Conservation (phyloP, 768 basidiomycete genomes). For the Hypholoma sublateritium region DNA sequence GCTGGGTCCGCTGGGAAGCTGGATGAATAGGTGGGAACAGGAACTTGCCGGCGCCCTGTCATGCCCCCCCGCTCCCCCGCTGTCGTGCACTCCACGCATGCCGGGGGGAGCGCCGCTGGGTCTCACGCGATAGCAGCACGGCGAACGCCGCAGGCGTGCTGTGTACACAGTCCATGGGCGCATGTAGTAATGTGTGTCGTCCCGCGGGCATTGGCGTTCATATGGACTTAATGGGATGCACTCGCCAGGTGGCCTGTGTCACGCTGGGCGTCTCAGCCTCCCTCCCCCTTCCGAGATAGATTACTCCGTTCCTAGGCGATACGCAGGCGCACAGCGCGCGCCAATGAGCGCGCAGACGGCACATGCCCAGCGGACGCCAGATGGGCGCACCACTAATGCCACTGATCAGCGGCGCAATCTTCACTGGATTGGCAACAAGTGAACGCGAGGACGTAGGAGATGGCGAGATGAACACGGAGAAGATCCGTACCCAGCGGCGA, state of each 20-base stretch:
- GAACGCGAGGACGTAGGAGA: background rate
- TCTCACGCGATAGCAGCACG: background rate
- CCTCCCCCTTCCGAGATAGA: background rate
- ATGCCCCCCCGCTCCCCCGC: background rate
- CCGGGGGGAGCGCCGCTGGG: background rate
- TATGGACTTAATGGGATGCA: background rate
- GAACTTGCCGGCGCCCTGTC: background rate
- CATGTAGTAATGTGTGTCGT: background rate
- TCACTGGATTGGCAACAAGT: background rate
- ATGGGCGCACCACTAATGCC: background rate
- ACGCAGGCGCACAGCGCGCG: background rate
- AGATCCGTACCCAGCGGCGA: slow-evolving; percentile 6
- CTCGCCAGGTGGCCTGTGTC: background rate
- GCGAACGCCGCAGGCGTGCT: background rate
- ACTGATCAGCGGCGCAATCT: slow-evolving; percentile 2
- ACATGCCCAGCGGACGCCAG: background rate
- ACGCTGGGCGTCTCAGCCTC: background rate
- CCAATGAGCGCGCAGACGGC: too few relatives aligned
- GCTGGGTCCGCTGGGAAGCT: background rate
- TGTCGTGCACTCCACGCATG: background rate
- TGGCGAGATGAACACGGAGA: background rate
- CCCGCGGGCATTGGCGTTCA: background rate
- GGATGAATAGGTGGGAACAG: background rate
- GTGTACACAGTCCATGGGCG: background rate
- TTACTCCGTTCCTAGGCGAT: background rate